These are phyloP conservation scores for Nosema muscidifuracis DNA, from an alignment of 371 early-diverging fungal species.

Conservation along the genomic window DNA sequence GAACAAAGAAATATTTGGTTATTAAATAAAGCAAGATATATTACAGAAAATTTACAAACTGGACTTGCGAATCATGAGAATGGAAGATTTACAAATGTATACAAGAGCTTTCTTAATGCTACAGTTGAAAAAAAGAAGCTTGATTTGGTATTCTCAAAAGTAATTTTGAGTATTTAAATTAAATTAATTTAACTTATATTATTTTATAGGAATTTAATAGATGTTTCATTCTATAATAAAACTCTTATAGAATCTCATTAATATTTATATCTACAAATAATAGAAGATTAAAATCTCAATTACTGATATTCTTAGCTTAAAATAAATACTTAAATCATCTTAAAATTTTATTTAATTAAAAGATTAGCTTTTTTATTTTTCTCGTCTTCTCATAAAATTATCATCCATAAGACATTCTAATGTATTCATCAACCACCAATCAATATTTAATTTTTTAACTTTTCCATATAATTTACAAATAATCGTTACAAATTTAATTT, in stretches of 20 bases:
- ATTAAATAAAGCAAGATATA: neutral
- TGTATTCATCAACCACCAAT: neutral
- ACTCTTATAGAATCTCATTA: too few relatives aligned
- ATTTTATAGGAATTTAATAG: too few relatives aligned
- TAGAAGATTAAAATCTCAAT: too few relatives aligned
- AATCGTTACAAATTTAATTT: neutral
- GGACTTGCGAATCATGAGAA: neutral
- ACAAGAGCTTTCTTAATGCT: neutral
- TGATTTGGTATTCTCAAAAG: neutral
- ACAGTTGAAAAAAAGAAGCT: constrained; percentile 2
- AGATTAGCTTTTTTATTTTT: too few relatives aligned
- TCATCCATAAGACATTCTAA: neutral
- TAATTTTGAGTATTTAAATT: neutral
- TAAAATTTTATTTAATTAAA: too few relatives aligned
- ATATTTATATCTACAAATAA: too few relatives aligned
- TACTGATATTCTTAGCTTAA: too few relatives aligned
- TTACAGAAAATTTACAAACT: neutral
- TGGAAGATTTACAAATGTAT: neutral
- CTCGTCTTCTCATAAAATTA: too few relatives aligned
- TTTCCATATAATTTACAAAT: neutral
- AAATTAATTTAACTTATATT: too few relatives aligned
- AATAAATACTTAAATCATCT: too few relatives aligned
- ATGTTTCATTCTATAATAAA: too few relatives aligned
- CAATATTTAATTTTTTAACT: neutral
- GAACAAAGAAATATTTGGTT: neutral